Percentiles rank a stretch among this genome's conserved stretches.
phyloP scores from a whole-genome alignment of 768 basidiomycete species.

The Leccinum obscurum region DNA sequence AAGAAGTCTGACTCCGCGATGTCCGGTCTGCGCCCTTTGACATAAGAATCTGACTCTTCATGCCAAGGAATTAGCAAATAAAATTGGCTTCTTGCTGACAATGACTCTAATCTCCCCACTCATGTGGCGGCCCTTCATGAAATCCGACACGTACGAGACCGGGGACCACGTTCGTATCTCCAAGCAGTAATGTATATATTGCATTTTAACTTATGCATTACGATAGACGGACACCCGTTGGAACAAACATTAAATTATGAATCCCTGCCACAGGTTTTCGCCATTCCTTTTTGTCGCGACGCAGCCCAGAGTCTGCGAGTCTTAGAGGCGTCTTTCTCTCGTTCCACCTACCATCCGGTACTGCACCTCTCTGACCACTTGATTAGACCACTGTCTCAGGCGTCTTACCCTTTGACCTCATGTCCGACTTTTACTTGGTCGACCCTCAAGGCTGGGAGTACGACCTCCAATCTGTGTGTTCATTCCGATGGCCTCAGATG shows the following conservation, averaged over 20 bases:
- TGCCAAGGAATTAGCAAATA: slow-evolving; percentile 4
- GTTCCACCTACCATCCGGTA: background rate
- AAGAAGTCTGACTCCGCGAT: background rate
- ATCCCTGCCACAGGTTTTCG: background rate
- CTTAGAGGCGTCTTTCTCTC: background rate
- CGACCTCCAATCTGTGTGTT: slow-evolving; percentile 72
- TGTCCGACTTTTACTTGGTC: slow-evolving; percentile 73
- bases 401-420: slow-evolving; percentile 19
- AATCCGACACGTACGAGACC: slow-evolving; percentile 11
- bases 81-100: slow-evolving; percentile 2
- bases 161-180: slow-evolving; percentile 6
- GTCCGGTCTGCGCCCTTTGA: background rate
- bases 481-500: background rate
- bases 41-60: background rate
- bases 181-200: slow-evolving; percentile 18
- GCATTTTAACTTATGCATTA: slow-evolving; percentile 17
- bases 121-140: slow-evolving; percentile 21
- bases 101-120: slow-evolving; percentile 2
- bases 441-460: slow-evolving; percentile 79
- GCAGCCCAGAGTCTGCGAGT: background rate
- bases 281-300: background rate
- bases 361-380: background rate
- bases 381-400: background rate
- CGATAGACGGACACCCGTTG: slow-evolving; percentile 8
- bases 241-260: slow-evolving; percentile 22